These are phyloP conservation scores for Colletotrichum karsti DNA, from an alignment of 2,329 filamentous ascomycete species.

Conservation along the genomic window DNA sequence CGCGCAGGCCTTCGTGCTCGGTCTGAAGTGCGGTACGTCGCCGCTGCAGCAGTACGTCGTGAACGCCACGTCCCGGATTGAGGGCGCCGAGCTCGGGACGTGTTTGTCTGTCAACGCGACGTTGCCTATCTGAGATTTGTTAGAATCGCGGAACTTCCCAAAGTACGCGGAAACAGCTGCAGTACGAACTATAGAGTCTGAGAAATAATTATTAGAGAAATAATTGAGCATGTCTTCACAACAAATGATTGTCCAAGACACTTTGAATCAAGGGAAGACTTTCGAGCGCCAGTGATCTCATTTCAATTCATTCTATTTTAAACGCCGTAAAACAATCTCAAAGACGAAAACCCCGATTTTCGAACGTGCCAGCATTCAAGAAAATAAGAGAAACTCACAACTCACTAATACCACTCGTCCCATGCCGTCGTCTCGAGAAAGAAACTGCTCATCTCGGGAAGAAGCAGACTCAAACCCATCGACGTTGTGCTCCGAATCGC, in stretches of 20 bases:
- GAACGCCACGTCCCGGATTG: conserved; percentile 18
- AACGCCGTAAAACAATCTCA: no score
- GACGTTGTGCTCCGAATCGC: background rate
- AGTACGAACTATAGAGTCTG: no score
- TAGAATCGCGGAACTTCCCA: no score
- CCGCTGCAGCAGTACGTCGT: conserved; percentile 17
- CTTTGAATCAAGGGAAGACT: no score
- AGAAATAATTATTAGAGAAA: background rate
- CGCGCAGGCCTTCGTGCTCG: conserved; percentile 62
- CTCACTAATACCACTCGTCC: no score
- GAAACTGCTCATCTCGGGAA: background rate
- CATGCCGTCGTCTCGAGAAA: background rate
- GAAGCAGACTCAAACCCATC: background rate
- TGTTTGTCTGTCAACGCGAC: conserved; percentile 17
- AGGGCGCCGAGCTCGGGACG: background rate
- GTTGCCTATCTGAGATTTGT: background rate
- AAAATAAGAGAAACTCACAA: background rate
- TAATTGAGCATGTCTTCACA: background rate
- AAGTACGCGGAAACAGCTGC: no score
- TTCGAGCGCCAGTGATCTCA: no score
- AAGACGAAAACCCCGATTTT: no score
- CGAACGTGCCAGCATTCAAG: no score
- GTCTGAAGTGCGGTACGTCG: conserved; percentile 12
- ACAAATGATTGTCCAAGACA: background rate
- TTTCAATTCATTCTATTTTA: background rate